Conservation (phyloP, 768 basidiomycete species). For the Solioccasus polychromus region DNA sequence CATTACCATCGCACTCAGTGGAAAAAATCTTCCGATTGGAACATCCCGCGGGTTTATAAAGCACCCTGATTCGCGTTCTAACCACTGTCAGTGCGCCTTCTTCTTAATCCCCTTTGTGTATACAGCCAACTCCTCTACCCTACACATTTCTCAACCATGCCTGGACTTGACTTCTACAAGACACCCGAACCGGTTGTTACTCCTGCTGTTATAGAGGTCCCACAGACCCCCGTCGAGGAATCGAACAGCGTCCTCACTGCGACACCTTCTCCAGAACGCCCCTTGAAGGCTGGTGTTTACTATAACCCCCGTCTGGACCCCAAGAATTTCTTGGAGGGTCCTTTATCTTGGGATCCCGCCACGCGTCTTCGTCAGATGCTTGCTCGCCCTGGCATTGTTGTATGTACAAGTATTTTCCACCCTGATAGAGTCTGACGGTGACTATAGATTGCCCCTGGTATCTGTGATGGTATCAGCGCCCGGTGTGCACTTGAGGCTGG, state of each 20-base stretch:
- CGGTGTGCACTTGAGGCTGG: slow-evolving; percentile 79
- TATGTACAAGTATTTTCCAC: slow-evolving; percentile 33
- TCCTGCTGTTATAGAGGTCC: neutral
- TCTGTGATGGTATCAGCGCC: slow-evolving; percentile 78
- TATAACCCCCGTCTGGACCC: slow-evolving; percentile 70
- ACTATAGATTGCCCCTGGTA: slow-evolving; percentile 66
- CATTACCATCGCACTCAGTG: slow-evolving; percentile 9
- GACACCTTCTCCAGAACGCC: slow-evolving; percentile 9
- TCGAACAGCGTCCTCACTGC: neutral
- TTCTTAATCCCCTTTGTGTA: slow-evolving; percentile 23
- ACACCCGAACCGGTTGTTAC: slow-evolving; percentile 3
- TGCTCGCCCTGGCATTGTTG: slow-evolving; percentile 72
- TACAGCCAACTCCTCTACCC: slow-evolving; percentile 9
- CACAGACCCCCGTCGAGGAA: slow-evolving; percentile 7
- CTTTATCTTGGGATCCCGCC: slow-evolving; percentile 63
- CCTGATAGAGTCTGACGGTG: neutral
- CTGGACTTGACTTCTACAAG: slow-evolving; percentile 34
- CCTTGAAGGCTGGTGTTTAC: slow-evolving; percentile 37
- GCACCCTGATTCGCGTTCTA: neutral
- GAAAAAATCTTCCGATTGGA: slow-evolving; percentile 14
- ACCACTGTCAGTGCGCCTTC: neutral
- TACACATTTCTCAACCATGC: slow-evolving; percentile 24
- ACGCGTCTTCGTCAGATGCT: slow-evolving; percentile 72
- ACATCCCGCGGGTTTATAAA: slow-evolving; percentile 22
- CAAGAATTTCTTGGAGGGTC: slow-evolving; percentile 64